Conservation (phyloP, 352 stramenopile genomes). For the Thraustotheca clavata region DNA sequence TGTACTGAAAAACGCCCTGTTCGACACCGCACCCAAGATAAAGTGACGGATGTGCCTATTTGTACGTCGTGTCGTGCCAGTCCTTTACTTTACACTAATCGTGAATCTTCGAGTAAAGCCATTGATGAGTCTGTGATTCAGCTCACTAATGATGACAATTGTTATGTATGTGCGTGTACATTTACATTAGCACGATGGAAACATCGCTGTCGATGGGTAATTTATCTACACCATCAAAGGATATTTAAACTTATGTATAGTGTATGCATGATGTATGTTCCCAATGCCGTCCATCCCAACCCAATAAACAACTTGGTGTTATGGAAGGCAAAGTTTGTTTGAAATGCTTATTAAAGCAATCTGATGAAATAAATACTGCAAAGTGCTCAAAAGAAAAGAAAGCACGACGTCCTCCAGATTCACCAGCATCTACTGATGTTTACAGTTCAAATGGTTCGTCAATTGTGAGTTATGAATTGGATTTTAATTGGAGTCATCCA, state of each 20-base stretch:
- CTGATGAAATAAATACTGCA: not conserved
- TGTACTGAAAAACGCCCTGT: constrained; percentile 3
- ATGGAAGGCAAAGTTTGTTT: not conserved
- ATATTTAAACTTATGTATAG: constrained; percentile 24
- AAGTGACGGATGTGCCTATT: not conserved
- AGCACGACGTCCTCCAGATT: not conserved
- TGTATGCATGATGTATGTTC: constrained; percentile 78
- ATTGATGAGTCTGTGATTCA: not conserved
- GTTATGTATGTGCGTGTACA: constrained; percentile 79
- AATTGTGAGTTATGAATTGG: not conserved
- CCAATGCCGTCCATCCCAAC: constrained; percentile 35
- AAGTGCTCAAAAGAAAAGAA: not conserved
- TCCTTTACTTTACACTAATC: no score
- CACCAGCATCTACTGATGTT: constrained; percentile 2
- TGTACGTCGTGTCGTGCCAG: not conserved
- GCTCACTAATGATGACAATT: constrained; percentile 24
- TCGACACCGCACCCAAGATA: not conserved
- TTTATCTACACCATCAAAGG: not conserved
- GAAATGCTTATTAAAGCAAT: not conserved
- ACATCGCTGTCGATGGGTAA: constrained; percentile 81
- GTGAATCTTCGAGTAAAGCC: no score
- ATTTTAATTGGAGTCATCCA: constrained; percentile 14
- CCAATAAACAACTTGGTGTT: not conserved
- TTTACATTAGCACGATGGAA: constrained; percentile 84
- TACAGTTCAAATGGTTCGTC: not conserved